Evolutionary conservation across 345 rosid genomes (phyloP).

Genomic region (Mangifera indica): DNA sequence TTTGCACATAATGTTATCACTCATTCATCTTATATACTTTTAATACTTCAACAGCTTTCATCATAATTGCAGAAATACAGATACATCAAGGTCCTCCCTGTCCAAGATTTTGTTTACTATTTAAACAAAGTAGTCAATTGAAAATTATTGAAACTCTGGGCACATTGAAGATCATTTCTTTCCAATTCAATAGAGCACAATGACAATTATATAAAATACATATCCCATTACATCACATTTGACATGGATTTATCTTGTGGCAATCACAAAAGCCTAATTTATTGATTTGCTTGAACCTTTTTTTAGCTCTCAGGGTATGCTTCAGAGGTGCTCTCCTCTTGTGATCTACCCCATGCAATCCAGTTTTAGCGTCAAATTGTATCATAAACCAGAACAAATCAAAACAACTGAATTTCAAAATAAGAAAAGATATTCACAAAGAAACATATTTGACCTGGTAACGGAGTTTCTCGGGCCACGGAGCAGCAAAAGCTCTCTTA

Average conservation of each 20-base stretch:
- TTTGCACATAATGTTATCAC: not conserved
- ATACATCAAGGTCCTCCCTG: not conserved
- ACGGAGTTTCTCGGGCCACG: constrained; percentile 84
- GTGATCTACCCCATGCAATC: too few relatives aligned
- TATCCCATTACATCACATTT: not conserved
- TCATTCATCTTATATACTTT: not conserved
- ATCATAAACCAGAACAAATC: too few relatives aligned
- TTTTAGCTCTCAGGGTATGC: too few relatives aligned
- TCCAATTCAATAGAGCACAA: not conserved
- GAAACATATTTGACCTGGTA: constrained; percentile 53
- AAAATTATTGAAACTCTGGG: too few relatives aligned
- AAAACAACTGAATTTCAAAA: not conserved
- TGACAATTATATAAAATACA: not conserved
- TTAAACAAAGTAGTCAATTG: too few relatives aligned
- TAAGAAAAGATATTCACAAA: not conserved
- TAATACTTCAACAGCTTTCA: not conserved
- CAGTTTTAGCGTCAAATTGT: too few relatives aligned
- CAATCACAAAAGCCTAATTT: not conserved
- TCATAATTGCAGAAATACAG: not conserved
- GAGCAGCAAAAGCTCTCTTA: constrained; percentile 73
- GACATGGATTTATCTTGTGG: not conserved
- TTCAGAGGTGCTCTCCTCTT: too few relatives aligned
- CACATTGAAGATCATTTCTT: too few relatives aligned
- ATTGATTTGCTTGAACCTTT: not conserved
- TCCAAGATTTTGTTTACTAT: too few relatives aligned